Evolutionary conservation across 495 filamentous ascomycete genomes (phyloP), one percentile per base, ranked within the genome.

Genomic region (Elasticomyces elasticus): DNA sequence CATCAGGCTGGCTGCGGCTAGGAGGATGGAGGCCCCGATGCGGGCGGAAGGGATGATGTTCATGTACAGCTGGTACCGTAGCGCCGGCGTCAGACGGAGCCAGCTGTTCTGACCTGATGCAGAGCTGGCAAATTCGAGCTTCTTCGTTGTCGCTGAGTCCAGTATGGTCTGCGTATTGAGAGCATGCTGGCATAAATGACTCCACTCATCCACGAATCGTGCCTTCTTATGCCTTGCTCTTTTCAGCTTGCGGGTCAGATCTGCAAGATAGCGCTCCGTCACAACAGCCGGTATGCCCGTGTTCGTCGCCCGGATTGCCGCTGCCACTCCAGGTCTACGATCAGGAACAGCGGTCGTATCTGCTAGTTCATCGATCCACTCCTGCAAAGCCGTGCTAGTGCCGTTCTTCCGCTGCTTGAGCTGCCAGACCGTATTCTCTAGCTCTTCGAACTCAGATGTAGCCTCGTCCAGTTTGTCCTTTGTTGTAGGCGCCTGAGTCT

Each of bases 321-420:
- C 49, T 12, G 43, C 42, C 13, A 27, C 30, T 9, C 55, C 55
- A 40, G 40, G 65, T 28, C 80, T 74, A 22, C 78, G 75, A 51
- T 89, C 84, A 3, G 84, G 80, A 6, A 86, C 65, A 49, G 78
- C 80, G 17, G 80, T 78, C 44, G 82, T 77, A 54, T 95, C 92
- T 1, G 79, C 81, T 20, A 98, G 72, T 48, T 85, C 92, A 56
- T 95, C 91, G 57, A 98, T 92, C 92, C 92, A 98, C 51, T 94
- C 91, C 54, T 85, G 81, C 67, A 89, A 92, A 42, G 85, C 78
- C 43, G 74, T 78, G 2, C 85, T 85, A n/a, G 81, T 87, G 12
- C 87, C 89, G 20, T 79, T 84, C 71, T 94, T 95, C 54, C 90
- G 76, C 59, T 82, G 79, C 46, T 82, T 79, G 26, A 98, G 76